These are phyloP conservation scores for Parastagonospora nodorum DNA, from an alignment of 2,329 filamentous ascomycete species.

Conservation along the genomic window DNA sequence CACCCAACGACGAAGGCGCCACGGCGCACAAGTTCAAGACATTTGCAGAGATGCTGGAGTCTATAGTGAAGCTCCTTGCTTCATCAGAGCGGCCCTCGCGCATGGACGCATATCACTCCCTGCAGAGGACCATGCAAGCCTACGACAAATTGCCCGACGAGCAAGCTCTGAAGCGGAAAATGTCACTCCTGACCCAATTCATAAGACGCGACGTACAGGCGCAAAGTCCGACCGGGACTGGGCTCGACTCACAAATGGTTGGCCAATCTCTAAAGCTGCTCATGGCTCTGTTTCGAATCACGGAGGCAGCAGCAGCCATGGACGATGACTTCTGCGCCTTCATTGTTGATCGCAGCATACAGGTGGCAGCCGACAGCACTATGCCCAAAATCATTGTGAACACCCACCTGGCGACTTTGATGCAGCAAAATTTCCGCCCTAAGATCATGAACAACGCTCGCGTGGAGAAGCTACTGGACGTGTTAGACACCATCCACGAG, in stretches of 20 bases:
- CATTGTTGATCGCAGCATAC: slow-evolving; percentile 80
- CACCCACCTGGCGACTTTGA: slow-evolving; percentile 79
- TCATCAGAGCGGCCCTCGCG: slow-evolving; percentile 73
- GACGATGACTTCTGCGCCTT: slow-evolving; percentile 79
- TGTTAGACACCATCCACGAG: slow-evolving; percentile 73
- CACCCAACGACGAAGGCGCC: slow-evolving; percentile 45
- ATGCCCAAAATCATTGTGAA: slow-evolving; percentile 78
- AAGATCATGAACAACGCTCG: slow-evolving; percentile 76
- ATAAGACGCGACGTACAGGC: slow-evolving; percentile 79
- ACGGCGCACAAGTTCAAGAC: slow-evolving; percentile 59
- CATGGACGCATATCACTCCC: slow-evolving; percentile 83
- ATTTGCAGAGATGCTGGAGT: slow-evolving; percentile 82
- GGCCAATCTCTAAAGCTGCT: slow-evolving; percentile 80
- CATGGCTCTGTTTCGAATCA: slow-evolving; percentile 75
- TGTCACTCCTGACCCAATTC: slow-evolving; percentile 77
- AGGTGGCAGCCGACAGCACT: slow-evolving; percentile 69
- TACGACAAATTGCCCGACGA: slow-evolving; percentile 75
- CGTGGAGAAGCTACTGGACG: slow-evolving; percentile 70
- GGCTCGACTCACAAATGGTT: slow-evolving; percentile 70
- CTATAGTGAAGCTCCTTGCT: slow-evolving; percentile 79
- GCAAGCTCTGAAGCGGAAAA: slow-evolving; percentile 64
- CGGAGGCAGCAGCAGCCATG: slow-evolving; percentile 71
- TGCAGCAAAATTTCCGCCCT: slow-evolving; percentile 76
- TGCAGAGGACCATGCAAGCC: slow-evolving; percentile 75
- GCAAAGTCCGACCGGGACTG: slow-evolving; percentile 59